A percentile compares a stretch with the other conserved stretches of the same genome.
Conservation (phyloP, 2,329 filamentous ascomycete genomes). For the Aotearoamyces nothofagi region DNA sequence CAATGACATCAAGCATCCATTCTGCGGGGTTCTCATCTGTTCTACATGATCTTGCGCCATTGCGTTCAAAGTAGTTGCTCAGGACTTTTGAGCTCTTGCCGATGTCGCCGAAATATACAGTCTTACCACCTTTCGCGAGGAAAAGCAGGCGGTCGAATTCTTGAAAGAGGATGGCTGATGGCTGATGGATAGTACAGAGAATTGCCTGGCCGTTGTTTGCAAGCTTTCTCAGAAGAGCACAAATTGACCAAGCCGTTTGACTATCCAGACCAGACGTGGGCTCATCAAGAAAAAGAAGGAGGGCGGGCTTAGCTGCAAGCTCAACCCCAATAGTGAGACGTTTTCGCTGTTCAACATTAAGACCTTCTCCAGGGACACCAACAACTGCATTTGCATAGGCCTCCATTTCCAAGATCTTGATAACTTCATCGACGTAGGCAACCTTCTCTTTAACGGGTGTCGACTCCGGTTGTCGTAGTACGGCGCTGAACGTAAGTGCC, state of each 20-base stretch:
- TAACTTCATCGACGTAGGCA: slow-evolving; percentile 79
- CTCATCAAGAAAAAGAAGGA: slow-evolving; percentile 84
- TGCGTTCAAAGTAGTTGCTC: slow-evolving; percentile 59
- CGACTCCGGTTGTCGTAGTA: slow-evolving; percentile 68
- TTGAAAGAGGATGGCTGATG: slow-evolving; percentile 84
- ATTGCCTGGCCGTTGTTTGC: slow-evolving; percentile 80
- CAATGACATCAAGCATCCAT: slow-evolving; percentile 56
- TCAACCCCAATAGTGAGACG: slow-evolving; percentile 89
- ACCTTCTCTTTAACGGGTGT: slow-evolving; percentile 63
- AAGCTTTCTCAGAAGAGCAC: slow-evolving; percentile 74
- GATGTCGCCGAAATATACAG: slow-evolving; percentile 70
- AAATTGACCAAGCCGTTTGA: slow-evolving; percentile 85
- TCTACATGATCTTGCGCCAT: slow-evolving; percentile 50
- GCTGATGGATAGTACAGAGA: slow-evolving; percentile 90
- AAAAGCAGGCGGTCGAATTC: slow-evolving; percentile 73
- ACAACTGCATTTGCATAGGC: slow-evolving; percentile 84
- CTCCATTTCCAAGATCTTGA: slow-evolving; percentile 80
- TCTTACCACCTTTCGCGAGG: slow-evolving; percentile 57
- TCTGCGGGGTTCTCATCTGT: slow-evolving; percentile 65
- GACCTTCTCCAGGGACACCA: slow-evolving; percentile 70
- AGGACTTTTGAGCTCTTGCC: slow-evolving; percentile 53
- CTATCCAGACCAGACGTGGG: slow-evolving; percentile 86
- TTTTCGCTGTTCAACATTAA: slow-evolving; percentile 41
- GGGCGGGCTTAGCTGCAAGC: slow-evolving; percentile 74
- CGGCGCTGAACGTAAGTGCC: slow-evolving; percentile 73